A percentile compares a stretch with the other conserved stretches of the same genome.
phyloP scores from a whole-genome alignment of 1,284 basidiomycete genomes.

The Schizophyllum commune region DNA sequence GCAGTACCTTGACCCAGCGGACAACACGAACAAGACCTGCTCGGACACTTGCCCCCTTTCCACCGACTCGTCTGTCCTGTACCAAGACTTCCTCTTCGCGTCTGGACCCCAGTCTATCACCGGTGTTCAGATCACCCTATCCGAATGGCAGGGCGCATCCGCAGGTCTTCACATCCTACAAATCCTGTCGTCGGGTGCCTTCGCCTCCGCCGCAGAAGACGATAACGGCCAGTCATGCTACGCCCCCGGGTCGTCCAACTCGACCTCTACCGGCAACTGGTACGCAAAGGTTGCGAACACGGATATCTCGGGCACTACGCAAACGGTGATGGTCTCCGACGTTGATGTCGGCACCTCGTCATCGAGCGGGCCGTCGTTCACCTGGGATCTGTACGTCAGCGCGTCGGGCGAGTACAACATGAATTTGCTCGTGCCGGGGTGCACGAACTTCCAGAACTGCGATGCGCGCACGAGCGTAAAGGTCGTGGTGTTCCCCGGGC shows the following conservation, averaged over 20 bases:
- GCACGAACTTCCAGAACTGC: conserved; percentile 76
- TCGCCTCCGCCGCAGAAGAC: conserved; percentile 58
- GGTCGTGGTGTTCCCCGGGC: conserved; percentile 77
- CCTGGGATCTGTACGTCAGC: conserved; percentile 87
- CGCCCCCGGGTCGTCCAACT: conserved; percentile 61
- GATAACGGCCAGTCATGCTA: conserved; percentile 71
- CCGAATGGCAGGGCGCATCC: conserved; percentile 67
- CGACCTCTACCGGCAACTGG: conserved; percentile 66
- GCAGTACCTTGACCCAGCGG: conserved; percentile 71
- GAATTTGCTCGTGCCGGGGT: conserved; percentile 84
- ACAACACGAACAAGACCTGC: conserved; percentile 69
- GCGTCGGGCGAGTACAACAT: conserved; percentile 83
- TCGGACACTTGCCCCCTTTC: conserved; percentile 65
- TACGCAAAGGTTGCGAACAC: conserved; percentile 53
- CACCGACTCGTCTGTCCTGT: conserved; percentile 66
- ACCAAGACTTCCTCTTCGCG: conserved; percentile 85
- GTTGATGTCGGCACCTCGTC: conserved; percentile 60
- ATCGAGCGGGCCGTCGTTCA: conserved; percentile 64
- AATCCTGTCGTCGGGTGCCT: conserved; percentile 86
- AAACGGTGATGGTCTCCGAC: conserved; percentile 65
- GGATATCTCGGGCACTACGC: conserved; percentile 71
- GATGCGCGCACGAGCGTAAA: conserved; percentile 73
- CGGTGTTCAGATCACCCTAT: conserved; percentile 79
- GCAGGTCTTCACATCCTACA: conserved; percentile 87
- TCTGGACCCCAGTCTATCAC: conserved; percentile 52